Base-by-base conservation (phyloP, 306 rosid species). In the Senna siamea region DNA sequence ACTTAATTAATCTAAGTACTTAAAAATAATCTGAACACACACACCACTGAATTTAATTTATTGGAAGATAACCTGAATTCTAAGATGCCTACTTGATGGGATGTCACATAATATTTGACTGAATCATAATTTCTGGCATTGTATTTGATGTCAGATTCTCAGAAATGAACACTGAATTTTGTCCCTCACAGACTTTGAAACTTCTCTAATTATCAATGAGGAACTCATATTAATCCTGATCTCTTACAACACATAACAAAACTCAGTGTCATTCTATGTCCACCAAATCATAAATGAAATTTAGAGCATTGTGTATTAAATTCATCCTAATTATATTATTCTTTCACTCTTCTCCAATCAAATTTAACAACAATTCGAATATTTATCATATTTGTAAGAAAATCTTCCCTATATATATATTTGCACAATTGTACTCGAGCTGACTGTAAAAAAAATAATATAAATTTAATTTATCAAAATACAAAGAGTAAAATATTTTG, bases 161-260 rank as follows among this genome's bases (percentile, higher is more conserved):
- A 58, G 64, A 58, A 79, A 75, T 68, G 11, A 40, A 59, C 26
- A 14, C 59, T 40, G n/a, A 34, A 69, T 62, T 69, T 66, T 66
- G 53, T 77, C 46, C n/a, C 72, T 59, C 57, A 60, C 74, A 37
- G 3, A 37, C 40, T 75, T 54, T 80, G 43, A 80, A 80, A 12
- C 70, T 75, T n/a, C 68, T 80, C 70, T 60, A 66, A 47, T 60
- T 50, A 79, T 47, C 67, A 1, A 41, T 41, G 47, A 41, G 47
- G 0, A 41, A 9, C 47, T 7, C 47, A 41, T 17, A 10, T 46
- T 46, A 46, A 68, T 52, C 15, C 75, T 37, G 5, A 37, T 66
- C 78, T 72, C 73, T 65, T 68, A 26, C 73, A 77, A 60, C 4
- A 77, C 85, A 82, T 82, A 82, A 77, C 80, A 68, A 69, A 52